Conservation (phyloP, 176 grass and related monocot genomes). For the Rhynchospora breviuscula region DNA sequence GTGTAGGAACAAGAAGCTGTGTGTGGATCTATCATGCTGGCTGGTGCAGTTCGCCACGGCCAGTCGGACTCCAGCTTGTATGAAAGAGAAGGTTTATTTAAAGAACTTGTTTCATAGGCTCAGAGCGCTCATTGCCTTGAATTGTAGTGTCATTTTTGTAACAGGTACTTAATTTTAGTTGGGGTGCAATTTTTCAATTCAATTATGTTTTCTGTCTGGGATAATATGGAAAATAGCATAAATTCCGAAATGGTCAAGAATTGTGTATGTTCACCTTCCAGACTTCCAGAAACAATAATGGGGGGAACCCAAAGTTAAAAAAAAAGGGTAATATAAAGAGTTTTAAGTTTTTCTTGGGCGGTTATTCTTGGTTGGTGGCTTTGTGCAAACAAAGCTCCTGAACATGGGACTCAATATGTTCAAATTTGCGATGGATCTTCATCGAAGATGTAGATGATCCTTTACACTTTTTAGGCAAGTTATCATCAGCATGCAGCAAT, state of each 20-base stretch:
- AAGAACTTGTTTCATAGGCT: slow-evolving; percentile 81
- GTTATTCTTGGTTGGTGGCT: neutral
- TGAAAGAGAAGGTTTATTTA: slow-evolving; percentile 79
- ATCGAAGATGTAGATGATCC: neutral
- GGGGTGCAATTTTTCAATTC: neutral
- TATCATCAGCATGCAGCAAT: neutral
- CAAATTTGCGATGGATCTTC: neutral
- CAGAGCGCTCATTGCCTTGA: slow-evolving; percentile 80
- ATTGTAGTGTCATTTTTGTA: slow-evolving; percentile 84
- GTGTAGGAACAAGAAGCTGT: slow-evolving; percentile 81
- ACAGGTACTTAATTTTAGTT: slow-evolving; percentile 28
- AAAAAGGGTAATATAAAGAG: neutral
- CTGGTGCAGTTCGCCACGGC: slow-evolving; percentile 63
- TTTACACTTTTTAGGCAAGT: neutral
- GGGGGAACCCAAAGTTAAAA: neutral
- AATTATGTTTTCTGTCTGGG: neutral
- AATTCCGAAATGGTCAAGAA: neutral
- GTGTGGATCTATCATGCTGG: slow-evolving; percentile 95
- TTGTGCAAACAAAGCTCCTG: neutral
- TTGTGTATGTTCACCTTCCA: neutral
- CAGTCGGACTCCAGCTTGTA: slow-evolving; percentile 34
- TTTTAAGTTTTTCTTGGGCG: neutral
- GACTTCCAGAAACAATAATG: no score
- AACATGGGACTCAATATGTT: neutral
- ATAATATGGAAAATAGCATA: neutral